Evolutionary conservation across 495 filamentous ascomycete species (phyloP), one percentile per base, ranked within the genome.

Genomic region (Aspergillus taichungensis): DNA sequence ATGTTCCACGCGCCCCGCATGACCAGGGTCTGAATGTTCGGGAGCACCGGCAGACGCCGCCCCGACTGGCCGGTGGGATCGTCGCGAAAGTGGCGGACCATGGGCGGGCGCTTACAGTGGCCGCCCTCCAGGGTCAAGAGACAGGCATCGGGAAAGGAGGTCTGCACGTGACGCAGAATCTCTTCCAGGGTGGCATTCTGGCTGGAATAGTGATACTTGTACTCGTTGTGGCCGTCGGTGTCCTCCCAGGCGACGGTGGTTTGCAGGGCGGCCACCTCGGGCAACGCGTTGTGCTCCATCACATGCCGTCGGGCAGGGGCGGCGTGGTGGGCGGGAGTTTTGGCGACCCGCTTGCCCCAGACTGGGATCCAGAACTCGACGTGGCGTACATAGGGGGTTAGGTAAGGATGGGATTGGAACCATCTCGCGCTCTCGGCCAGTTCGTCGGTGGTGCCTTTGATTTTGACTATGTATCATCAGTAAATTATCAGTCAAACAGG

Each of bases 1-100:
- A 87, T 71, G 51, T 86, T 87, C 84, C 84, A 87, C 43, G 84
- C 77, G 5, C 83, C 82, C 52, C 82, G 83, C 63, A 82, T 77
- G 40, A 86, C 75, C 31, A 87, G 72, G 0, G 80, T 84, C 41
- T 71, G 67, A 24, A 81, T 69, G 9, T 67, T 56, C 4, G 70
- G 68, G 4, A 73, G 58, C n/a, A 44, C 36, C 2, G 66, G 56
- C 6, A 82, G 54, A 45, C 40, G 61, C 49, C 62, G 46, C 41
- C 51, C 61, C 42, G 35, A 44, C 18, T 41, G 34, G 2, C 53
- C 57, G 28, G 38, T 51, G 34, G 56, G 57, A 38, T 54, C 50
- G 37, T 48, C 53, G 18, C 51, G 49, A 43, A 77, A 81, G 47
- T 84, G 79, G 37, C 65, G 66, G 24, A 85, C 75, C 56, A 77